Evolutionary conservation across 768 basidiomycete genomes (phyloP), one percentile per base, ranked within the genome.

Genomic region (Lepiota venenata): DNA sequence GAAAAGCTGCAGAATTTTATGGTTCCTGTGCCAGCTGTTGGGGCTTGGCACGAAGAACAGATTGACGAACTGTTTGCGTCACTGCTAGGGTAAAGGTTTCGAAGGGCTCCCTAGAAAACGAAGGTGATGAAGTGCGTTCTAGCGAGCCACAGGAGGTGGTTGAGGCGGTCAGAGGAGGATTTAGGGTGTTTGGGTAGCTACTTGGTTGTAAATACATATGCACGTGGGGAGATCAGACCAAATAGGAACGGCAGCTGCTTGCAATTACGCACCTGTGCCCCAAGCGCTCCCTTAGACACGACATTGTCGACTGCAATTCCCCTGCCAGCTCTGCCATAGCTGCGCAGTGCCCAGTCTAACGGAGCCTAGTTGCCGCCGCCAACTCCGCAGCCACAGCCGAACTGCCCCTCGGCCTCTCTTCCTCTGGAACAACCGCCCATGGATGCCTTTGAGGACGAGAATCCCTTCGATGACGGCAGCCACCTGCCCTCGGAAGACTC

Each of bases 1-100:
- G 94, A 98, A 63, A 98, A 97, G 73, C 74, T 97, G 47, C 91
- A 94, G 68, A 93, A 94, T 69, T 98, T 98, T 66, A 96, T 96
- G 88, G 91, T 94, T 1, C 96, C 96, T 5, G 85, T 94, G 11
- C 80, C 82, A 6, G 66, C 74, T 12, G 66, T 71, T 32, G 84
- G 83, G 25, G 79, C 73, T 52, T 99, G 97, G 97, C 93, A 96
- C 59, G 93, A 98, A 56, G 93, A 93, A 64, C 97, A 98, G 72
- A 81, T 94, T 50, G 95, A 99, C 64, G 96, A 98, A 66, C 70
- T 98, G 50, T 98, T 99, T 69, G 79, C 84, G 21, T 92, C 90
- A 25, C 69, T 99, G 41, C 76, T 98, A 27, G n/a, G 94, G 95
- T 1, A 85, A 78, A 65, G 87, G 87, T n/a, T n/a, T n/a, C n/a